Conservation (phyloP, 148 eudicot genomes). For the Amaranthus hypochondriacus region DNA sequence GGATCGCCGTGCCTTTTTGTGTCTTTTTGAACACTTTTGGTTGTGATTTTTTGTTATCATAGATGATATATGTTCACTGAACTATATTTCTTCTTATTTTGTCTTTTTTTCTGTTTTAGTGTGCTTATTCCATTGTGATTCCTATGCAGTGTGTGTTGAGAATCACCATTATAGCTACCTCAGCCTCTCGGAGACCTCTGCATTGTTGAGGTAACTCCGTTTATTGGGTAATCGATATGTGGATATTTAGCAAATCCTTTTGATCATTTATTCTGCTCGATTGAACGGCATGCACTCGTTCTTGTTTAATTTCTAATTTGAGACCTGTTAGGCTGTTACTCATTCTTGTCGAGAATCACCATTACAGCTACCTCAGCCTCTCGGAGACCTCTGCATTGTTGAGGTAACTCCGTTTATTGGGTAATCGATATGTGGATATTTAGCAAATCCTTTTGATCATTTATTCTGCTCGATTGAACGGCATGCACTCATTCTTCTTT, state of each 20-base stretch:
- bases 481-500: no score
- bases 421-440: conserved; percentile 19
- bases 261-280: no score
- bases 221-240: conserved; percentile 14
- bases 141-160: conserved; percentile 29
- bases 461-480: no score
- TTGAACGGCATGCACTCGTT: no score
- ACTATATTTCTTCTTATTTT: background rate
- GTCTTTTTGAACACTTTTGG: no score
- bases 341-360: conserved; percentile 11
- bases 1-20: no score
- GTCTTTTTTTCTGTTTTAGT: background rate
- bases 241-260: conserved; percentile 5
- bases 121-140: conserved; percentile 8
- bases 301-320: no score
- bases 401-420: conserved; percentile 32
- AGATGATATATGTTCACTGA: conserved; percentile 12
- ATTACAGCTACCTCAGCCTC: conserved; percentile 27
- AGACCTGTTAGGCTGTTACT: no score
- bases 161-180: conserved; percentile 23
- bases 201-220: conserved; percentile 34
- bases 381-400: conserved; percentile 29
- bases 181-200: conserved; percentile 29
- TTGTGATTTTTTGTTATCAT: conserved; percentile 30
- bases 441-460: no score